Percentiles rank a stretch among this genome's conserved stretches.
These are phyloP conservation scores for Hyphodiscus hymeniophilus DNA, from an alignment of 495 filamentous ascomycete genomes.

Conservation along the genomic window DNA sequence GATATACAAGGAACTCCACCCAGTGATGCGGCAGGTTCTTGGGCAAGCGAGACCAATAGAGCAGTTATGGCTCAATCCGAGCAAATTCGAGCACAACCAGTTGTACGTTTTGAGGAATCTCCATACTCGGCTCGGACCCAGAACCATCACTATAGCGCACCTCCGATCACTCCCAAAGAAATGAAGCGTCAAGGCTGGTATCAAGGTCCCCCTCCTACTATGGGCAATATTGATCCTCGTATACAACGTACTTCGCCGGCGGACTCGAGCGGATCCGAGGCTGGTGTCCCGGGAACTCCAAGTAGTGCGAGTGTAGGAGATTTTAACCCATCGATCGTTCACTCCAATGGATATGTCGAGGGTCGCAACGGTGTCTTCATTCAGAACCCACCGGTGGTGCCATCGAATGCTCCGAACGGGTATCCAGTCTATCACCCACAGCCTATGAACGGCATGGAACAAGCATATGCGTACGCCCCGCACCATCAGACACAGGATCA, in stretches of 20 bases:
- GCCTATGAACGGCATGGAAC: slow-evolving; percentile 3
- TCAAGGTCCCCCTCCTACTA: slow-evolving; percentile 42
- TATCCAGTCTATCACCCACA: slow-evolving; percentile 3
- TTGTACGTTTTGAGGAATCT: slow-evolving; percentile 40
- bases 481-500: slow-evolving; percentile 12
- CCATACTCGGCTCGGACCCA: slow-evolving; percentile 17
- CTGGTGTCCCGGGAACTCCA: slow-evolving; percentile 27
- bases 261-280: slow-evolving; percentile 65
- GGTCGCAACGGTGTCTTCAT: slow-evolving; percentile 2
- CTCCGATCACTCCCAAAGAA: slow-evolving; percentile 41
- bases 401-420: neutral
- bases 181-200: slow-evolving; percentile 64
- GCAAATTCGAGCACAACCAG: slow-evolving; percentile 28
- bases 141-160: slow-evolving; percentile 41
- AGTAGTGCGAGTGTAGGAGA: slow-evolving; percentile 8
- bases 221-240: slow-evolving; percentile 2
- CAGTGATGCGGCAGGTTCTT: slow-evolving; percentile 41
- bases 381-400: neutral
- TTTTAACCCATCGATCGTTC: slow-evolving; percentile 18
- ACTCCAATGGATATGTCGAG: slow-evolving; percentile 20
- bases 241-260: slow-evolving; percentile 56
- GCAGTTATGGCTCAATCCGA: slow-evolving; percentile 41
- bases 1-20: slow-evolving; percentile 52
- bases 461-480: slow-evolving; percentile 13
- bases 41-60: slow-evolving; percentile 41